These are phyloP conservation scores for Ophiosphaerella herpotricha DNA, from an alignment of 2,329 filamentous ascomycete species.

Conservation along the genomic window DNA sequence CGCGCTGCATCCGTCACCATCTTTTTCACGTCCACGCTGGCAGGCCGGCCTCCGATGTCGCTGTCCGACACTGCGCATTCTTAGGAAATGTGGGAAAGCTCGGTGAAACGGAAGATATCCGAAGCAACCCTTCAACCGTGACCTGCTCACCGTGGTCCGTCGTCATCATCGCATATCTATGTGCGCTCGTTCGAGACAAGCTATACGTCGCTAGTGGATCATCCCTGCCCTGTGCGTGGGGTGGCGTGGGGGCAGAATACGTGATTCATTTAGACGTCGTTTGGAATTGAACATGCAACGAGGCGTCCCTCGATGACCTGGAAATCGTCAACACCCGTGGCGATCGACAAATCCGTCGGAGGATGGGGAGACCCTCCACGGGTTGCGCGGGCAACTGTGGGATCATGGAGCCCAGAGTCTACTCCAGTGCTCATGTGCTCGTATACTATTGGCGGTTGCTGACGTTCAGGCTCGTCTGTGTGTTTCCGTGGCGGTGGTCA, in stretches of 20 bases:
- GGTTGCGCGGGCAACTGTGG: slow-evolving; percentile 15
- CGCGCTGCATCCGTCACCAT: too few species aligned
- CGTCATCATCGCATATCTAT: slow-evolving; percentile 9
- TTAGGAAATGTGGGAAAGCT: slow-evolving; percentile 19
- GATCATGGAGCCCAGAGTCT: slow-evolving; percentile 1
- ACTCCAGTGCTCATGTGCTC: not conserved
- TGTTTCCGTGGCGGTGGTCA: too few species aligned
- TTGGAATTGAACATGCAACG: slow-evolving; percentile 17
- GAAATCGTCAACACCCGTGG: slow-evolving; percentile 5
- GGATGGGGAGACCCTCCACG: slow-evolving; percentile 17
- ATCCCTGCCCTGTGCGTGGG: slow-evolving; percentile 27
- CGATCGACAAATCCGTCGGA: slow-evolving; percentile 22
- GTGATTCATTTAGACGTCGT: slow-evolving; percentile 35
- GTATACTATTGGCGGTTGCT: not conserved
- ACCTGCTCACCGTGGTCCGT: slow-evolving; percentile 5
- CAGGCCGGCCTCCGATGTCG: slow-evolving; percentile 6
- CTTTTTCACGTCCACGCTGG: not conserved
- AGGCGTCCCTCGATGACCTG: slow-evolving; percentile 1
- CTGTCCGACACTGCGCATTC: not conserved
- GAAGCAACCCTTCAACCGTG: slow-evolving; percentile 12
- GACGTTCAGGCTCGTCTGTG: too few species aligned
- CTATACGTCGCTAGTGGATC: slow-evolving; percentile 12
- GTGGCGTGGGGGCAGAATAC: slow-evolving; percentile 32
- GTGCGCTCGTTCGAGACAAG: slow-evolving; percentile 5
- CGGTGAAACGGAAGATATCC: slow-evolving; percentile 7